Base-by-base conservation (phyloP, 352 stramenopile genomes). In the Globisporangium heterothallicum region DNA sequence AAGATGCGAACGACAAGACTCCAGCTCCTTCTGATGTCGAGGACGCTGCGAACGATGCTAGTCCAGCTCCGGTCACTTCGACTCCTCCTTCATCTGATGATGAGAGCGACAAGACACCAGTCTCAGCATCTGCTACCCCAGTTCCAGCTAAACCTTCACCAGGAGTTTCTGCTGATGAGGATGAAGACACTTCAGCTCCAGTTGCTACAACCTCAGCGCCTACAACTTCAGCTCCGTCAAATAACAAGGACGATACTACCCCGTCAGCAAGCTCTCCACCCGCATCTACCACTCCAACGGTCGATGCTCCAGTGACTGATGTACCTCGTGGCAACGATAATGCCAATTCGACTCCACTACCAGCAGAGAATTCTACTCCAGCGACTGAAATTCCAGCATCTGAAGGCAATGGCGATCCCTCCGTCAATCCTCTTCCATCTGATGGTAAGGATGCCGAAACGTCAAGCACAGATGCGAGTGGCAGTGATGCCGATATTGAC, bases 201-300 rank as follows among this genome's bases (percentile, higher is more conserved):
- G 27, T 36, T 4, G 5, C 34, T 6, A 22, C 36, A 24, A 51
- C 50, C 1, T 16, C 40, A 16, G 46, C 35, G n/a, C 40, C 30
- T 7, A 58, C 42, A 18, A 42, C 48, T 2, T 46, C 40, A 18
- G 42, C 25, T 24, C 16, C 42, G 12, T 30, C 41, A 10, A 48
- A 48, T 22, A 24, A 32, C 22, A 47, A 47, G 24, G 24, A 48
- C 16, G 24, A 25, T 32, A 36, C 8, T 13, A 58, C 42, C 16
- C 29, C 19, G 22, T 22, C 29, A 19, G 19, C 40, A 29, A 26
- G n/a, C n/a, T n/a, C n/a, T n/a, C n/a, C n/a, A n/a, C n/a, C n/a
- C n/a, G n/a, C n/a, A n/a, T n/a, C n/a, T n/a, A n/a, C n/a, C n/a
- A n/a, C n/a, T n/a, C n/a, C n/a, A n/a, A n/a, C n/a, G n/a, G n/a